Conservation (phyloP, 345 rosid genomes). For the Hibiscus mutabilis region DNA sequence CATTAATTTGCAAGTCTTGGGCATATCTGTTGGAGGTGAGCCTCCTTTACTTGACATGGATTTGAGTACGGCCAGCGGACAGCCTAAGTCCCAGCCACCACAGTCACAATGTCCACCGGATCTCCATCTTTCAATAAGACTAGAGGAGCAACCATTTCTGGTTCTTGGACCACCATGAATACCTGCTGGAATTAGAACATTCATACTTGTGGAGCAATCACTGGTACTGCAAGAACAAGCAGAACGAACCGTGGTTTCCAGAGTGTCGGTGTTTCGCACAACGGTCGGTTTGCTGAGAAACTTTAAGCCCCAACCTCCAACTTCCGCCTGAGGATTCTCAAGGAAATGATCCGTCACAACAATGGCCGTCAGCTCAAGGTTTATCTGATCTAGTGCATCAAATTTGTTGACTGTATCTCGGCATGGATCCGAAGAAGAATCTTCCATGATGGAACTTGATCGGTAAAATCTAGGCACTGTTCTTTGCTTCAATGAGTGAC, state of each 20-base stretch:
- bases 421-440: conserved; percentile 41
- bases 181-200: conserved; percentile 76
- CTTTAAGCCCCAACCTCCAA: conserved; percentile 94
- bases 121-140: conserved; percentile 78
- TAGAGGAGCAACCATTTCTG: conserved; percentile 58
- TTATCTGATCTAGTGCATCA: conserved; percentile 34
- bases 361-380: conserved; percentile 72
- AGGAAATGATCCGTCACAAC: conserved; percentile 54
- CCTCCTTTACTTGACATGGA: conserved; percentile 36
- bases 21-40: conserved; percentile 19
- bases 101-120: conserved; percentile 91
- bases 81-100: conserved; percentile 97
- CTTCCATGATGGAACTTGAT: conserved; percentile 41
- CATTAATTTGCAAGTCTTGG: conserved; percentile 51
- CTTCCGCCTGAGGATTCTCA: conserved; percentile 23
- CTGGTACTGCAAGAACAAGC: conserved; percentile 18
- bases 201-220: conserved; percentile 47
- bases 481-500: conserved; percentile 49
- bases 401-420: conserved; percentile 29
- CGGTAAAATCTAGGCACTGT: conserved; percentile 45
- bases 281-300: conserved; percentile 52
- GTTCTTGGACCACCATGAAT: conserved; percentile 82
- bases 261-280: conserved; percentile 22
- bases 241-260: conserved; percentile 21
- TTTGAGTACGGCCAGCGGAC: conserved; percentile 53